phyloP scores from a whole-genome alignment of 305 asterid species.

The Fraxinus nigra region DNA sequence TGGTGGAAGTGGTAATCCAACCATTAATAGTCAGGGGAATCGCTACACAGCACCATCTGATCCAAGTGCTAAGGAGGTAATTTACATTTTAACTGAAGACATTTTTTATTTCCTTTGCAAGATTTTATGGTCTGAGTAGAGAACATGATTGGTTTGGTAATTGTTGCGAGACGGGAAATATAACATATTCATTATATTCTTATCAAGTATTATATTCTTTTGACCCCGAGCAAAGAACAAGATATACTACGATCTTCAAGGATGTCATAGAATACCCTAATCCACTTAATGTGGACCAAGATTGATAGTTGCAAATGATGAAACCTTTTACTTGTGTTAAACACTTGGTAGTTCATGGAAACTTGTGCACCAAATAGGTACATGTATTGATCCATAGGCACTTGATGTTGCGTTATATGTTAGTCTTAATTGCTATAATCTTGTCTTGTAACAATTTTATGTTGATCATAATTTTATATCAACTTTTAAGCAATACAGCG shows the following conservation, averaged over 20 bases:
- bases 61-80: conserved; percentile 65
- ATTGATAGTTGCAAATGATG: not conserved
- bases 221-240: not conserved
- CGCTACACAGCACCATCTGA: conserved; percentile 54
- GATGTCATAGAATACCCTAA: not conserved
- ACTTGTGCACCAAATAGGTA: not conserved
- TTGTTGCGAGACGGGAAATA: not conserved
- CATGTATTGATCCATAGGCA: not conserved
- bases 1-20: conserved; percentile 65
- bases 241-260: conserved; percentile 1
- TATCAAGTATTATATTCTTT: not conserved
- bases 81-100: not conserved
- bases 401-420: not conserved
- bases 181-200: not conserved
- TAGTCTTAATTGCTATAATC: not conserved
- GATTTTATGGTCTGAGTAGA: not conserved
- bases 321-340: not conserved
- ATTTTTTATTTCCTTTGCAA: not conserved
- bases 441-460: not conserved
- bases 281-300: not conserved
- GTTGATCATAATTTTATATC: not conserved
- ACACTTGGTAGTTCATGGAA: not conserved
- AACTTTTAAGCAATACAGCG: not conserved
- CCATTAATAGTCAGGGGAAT: conserved; percentile 65
- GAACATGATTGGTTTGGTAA: not conserved